Evolutionary conservation across 768 basidiomycete genomes (phyloP), one percentile per base, ranked within the genome.

Genomic region (Cystobasidium ongulense): DNA sequence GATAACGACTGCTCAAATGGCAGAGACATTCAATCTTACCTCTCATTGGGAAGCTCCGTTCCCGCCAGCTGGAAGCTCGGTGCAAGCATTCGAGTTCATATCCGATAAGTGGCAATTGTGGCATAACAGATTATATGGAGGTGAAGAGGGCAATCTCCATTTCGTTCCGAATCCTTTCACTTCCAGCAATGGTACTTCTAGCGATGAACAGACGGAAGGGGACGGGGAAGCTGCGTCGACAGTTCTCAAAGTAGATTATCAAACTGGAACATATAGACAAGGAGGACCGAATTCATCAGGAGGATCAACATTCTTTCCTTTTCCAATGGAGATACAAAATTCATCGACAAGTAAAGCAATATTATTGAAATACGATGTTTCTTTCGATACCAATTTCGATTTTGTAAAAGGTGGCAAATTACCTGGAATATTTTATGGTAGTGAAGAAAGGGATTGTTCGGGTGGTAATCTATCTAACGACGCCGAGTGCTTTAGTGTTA

Each of bases 351-450:
- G 76, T 74, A 76, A n/a, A n/a, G n/a, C n/a, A n/a, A n/a, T 76
- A 36, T 63, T 75, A 23, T 61, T 77, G 39, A 61, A 36, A 23
- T 78, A 77, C 72, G 53, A 62, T 38, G 68, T 78, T 72, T 76
- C 77, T 54, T 79, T 79, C 73, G 72, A 75, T 3, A n/a, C 29
- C 31, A 76, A 72, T 1, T 79, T 78, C 64, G 57, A 79, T 73
- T 78, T 76, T 65, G 77, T 78, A 67, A 78, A 78, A 64, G 78
- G 76, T 3, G 77, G 78, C 31, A 79, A 78, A 65, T 75, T 79
- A 17, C 78, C 78, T 17, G 78, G 78, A 0, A 54, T 79, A 15
- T 79, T 71, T 67, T 75, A 74, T 52, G 77, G 78, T 15, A 52
- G 50, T 23, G 70, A 50, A 11, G 77, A 70, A 17, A 63, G 31